Conservation (phyloP, 768 basidiomycete species). For the Rhodotorula taiwanensis region DNA sequence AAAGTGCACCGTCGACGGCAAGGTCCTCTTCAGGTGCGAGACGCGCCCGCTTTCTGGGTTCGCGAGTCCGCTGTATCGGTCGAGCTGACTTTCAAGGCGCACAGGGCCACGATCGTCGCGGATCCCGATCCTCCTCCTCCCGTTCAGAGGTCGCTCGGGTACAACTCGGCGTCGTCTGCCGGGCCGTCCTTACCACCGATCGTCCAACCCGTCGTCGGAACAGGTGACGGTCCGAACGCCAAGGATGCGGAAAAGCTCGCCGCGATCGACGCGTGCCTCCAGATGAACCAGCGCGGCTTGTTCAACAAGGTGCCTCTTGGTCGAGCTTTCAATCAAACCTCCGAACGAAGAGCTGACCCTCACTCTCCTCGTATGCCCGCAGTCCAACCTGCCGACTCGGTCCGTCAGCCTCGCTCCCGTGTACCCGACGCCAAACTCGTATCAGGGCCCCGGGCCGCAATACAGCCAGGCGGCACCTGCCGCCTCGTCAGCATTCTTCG, state of each 20-base stretch:
- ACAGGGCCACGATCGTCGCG: conserved; percentile 23
- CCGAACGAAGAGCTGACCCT: neutral
- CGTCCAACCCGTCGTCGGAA: conserved; percentile 50
- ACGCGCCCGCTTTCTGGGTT: neutral
- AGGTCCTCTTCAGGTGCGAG: conserved; percentile 16
- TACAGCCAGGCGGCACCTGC: neutral
- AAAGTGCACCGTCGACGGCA: conserved; percentile 3
- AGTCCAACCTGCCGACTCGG: conserved; percentile 34
- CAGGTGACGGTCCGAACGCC: conserved; percentile 57
- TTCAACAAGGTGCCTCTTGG: conserved; percentile 50
- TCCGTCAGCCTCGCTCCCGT: neutral
- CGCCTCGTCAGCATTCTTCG: conserved; percentile 11
- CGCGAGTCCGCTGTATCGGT: too few relatives aligned
- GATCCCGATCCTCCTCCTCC: conserved; percentile 25
- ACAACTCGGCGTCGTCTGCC: neutral
- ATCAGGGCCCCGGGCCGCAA: neutral
- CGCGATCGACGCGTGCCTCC: conserved; percentile 64
- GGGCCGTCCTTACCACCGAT: conserved; percentile 16
- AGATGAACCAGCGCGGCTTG: conserved; percentile 58
- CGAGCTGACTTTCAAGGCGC: neutral
- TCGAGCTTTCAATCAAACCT: neutral
- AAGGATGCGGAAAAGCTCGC: conserved; percentile 70
- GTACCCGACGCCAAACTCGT: neutral
- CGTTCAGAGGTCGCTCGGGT: neutral
- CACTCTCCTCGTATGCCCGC: conserved; percentile 2